Evolutionary conservation across 2,329 filamentous ascomycete genomes (phyloP).

Genomic region (Neospermospora avenae): DNA sequence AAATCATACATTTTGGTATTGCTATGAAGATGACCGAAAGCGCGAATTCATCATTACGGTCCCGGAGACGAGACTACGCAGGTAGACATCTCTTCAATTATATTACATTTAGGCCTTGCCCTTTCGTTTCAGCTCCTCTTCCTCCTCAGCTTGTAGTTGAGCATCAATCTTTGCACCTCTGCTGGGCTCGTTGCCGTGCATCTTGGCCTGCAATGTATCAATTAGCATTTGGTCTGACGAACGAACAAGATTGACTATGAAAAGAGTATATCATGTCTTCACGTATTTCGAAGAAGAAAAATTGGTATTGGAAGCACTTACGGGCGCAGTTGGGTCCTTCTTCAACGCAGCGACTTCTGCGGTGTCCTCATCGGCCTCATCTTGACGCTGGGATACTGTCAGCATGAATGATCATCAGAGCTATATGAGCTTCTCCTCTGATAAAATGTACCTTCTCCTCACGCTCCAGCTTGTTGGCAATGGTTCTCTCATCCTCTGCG

Average conservation of each 20-base stretch:
- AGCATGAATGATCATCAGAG: slow-evolving; percentile 5
- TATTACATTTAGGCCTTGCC: slow-evolving; percentile 37
- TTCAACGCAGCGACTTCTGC: slow-evolving; percentile 29
- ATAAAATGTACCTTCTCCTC: slow-evolving; percentile 46
- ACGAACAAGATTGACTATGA: no score
- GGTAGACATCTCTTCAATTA: neutral
- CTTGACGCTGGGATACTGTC: slow-evolving; percentile 34
- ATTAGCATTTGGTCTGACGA: slow-evolving; percentile 1
- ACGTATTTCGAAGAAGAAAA: no score
- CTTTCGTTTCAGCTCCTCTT: slow-evolving; percentile 62
- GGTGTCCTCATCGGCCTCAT: slow-evolving; percentile 43
- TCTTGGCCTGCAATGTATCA: slow-evolving; percentile 48
- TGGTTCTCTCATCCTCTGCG: slow-evolving; percentile 66
- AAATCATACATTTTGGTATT: neutral
- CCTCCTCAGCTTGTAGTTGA: slow-evolving; percentile 64
- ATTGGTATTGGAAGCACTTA: slow-evolving; percentile 37
- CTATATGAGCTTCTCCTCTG: neutral
- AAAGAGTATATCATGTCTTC: no score
- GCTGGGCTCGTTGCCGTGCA: slow-evolving; percentile 71
- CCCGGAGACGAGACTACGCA: neutral
- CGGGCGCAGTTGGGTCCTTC: slow-evolving; percentile 56
- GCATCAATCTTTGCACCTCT: slow-evolving; percentile 71
- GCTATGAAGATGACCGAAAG: neutral
- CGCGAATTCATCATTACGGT: neutral
- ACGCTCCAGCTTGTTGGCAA: slow-evolving; percentile 67